A percentile compares a stretch with the other conserved stretches of the same genome.
These are phyloP conservation scores for Nasturtium officinale DNA, from an alignment of 345 rosid species.

Conservation along the genomic window DNA sequence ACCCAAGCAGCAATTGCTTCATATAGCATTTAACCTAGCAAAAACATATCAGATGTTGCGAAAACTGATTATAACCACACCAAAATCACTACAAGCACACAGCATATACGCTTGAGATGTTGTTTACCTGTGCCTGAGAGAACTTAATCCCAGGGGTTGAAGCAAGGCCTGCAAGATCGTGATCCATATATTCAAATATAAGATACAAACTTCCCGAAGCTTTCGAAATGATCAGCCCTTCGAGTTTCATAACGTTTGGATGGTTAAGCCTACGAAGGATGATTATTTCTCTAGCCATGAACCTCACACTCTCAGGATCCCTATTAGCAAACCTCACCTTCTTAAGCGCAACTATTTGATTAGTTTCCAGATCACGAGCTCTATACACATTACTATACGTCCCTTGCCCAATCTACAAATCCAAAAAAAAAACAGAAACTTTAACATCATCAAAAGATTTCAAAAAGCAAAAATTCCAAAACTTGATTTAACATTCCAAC, in stretches of 20 bases:
- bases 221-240: constrained; percentile 63
- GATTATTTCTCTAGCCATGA: constrained; percentile 75
- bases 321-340: constrained; percentile 71
- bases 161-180: constrained; percentile 69
- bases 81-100: neutral
- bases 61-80: neutral
- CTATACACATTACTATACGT: constrained; percentile 75
- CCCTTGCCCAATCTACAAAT: constrained; percentile 79
- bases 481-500: neutral
- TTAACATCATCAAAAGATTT: neutral
- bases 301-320: constrained; percentile 75
- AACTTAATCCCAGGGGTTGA: constrained; percentile 58
- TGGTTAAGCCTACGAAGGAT: constrained; percentile 69
- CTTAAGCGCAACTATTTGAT: constrained; percentile 65
- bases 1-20: constrained; percentile 67
- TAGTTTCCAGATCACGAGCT: constrained; percentile 73
- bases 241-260: constrained; percentile 74
- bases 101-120: neutral
- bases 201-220: constrained; percentile 67
- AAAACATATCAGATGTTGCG: constrained; percentile 8
- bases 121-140: constrained; percentile 62
- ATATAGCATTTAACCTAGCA: constrained; percentile 68
- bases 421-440: neutral
- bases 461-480: constrained; percentile 15
- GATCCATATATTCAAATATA: constrained; percentile 75